Conservation (phyloP, 331 rosid genomes). For the Malus hybrid region DNA sequence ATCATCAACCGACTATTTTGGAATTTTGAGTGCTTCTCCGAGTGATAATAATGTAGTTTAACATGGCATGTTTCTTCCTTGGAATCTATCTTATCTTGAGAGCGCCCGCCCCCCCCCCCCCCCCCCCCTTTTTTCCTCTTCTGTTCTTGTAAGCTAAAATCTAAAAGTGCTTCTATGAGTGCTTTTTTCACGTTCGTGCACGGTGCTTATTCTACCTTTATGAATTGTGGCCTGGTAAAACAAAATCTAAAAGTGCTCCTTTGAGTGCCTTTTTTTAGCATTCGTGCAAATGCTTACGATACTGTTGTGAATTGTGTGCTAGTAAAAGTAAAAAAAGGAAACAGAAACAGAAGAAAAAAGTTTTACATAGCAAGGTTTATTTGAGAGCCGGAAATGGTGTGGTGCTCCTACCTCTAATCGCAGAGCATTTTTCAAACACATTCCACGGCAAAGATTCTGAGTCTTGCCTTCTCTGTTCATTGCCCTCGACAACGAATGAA, state of each 20-base stretch:
- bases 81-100: no score
- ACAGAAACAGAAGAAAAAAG: background rate
- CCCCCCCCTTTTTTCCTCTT: no score
- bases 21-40: background rate
- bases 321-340: background rate
- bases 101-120: no score
- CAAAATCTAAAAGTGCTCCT: background rate
- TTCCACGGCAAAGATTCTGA: no score
- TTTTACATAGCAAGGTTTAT: background rate
- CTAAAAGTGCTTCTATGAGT: background rate
- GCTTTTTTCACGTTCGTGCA: background rate
- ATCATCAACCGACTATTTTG: background rate
- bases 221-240: background rate
- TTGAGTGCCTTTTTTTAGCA: background rate
- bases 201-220: background rate
- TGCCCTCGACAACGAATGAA: no score
- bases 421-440: no score
- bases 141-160: no score
- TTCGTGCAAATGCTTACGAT: background rate
- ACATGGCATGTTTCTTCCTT: slow-evolving; percentile 29
- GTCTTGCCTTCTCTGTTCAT: no score
- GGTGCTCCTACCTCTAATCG: no score
- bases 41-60: slow-evolving; percentile 21
- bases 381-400: no score
- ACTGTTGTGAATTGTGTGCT: background rate